phyloP scores from a whole-genome alignment of 2,329 filamentous ascomycete genomes.

The Paecilomyces sp. region DNA sequence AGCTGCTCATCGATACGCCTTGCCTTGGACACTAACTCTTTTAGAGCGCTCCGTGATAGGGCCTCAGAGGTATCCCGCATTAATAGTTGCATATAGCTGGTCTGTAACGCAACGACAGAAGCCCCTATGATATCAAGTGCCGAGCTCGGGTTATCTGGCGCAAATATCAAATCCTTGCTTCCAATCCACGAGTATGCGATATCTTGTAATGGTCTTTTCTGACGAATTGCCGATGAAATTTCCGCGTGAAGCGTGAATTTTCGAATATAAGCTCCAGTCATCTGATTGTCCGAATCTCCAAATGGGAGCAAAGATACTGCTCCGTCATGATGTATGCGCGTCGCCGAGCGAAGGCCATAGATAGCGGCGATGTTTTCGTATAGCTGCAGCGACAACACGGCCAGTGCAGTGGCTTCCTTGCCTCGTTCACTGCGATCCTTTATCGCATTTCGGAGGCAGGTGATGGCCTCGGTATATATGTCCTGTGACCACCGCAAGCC shows the following conservation, averaged over 20 bases:
- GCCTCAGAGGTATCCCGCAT: not conserved
- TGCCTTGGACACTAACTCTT: not conserved
- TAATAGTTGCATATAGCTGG: not conserved
- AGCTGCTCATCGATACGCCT: slow-evolving; percentile 2
- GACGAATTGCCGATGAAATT: slow-evolving; percentile 11
- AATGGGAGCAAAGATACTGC: not conserved
- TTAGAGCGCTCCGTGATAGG: not conserved
- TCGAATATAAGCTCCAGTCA: slow-evolving; percentile 4
- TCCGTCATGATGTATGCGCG: not conserved
- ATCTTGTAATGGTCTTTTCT: slow-evolving; percentile 6
- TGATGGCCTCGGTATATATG: not conserved
- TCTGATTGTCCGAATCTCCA: not conserved
- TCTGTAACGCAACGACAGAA: not conserved
- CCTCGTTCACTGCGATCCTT: not conserved
- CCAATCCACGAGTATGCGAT: slow-evolving; percentile 8
- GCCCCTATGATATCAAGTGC: not conserved
- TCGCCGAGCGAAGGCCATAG: not conserved
- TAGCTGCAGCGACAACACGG: not conserved
- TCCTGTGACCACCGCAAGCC: not conserved
- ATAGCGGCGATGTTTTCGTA: not conserved
- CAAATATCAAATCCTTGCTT: slow-evolving; percentile 3
- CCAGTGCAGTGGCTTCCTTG: not conserved
- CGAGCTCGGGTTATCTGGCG: not conserved
- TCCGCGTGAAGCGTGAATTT: slow-evolving; percentile 13
- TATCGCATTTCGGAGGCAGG: not conserved